Percentiles rank a stretch among this genome's conserved stretches.
phyloP scores from a whole-genome alignment of 805 yeast genomes.

The Metschnikowia koreensis region DNA sequence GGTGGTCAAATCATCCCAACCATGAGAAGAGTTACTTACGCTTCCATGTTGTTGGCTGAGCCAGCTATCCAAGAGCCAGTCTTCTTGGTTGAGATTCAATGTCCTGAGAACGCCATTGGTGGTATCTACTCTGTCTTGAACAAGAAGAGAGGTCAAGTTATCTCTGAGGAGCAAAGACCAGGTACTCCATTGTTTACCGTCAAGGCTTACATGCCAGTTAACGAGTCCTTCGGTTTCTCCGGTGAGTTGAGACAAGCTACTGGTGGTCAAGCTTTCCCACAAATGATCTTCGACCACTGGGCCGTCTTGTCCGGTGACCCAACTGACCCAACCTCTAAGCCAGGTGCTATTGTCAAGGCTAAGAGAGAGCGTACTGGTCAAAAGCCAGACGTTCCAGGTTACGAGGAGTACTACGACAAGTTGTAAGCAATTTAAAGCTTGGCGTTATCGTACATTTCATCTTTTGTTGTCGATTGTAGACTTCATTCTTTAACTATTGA shows the following conservation, averaged over 20 bases:
- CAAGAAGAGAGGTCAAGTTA: slow-evolving; percentile 99
- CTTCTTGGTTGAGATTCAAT: slow-evolving; percentile 98
- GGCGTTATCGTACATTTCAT: slow-evolving; percentile 14
- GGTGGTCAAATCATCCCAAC: slow-evolving; percentile 99
- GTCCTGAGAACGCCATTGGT: slow-evolving; percentile 99
- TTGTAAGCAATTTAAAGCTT: slow-evolving; percentile 46
- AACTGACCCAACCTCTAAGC: slow-evolving; percentile 71
- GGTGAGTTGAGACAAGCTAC: slow-evolving; percentile 99
- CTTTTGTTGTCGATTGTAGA: slow-evolving; percentile 14
- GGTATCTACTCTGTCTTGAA: slow-evolving; percentile 99
- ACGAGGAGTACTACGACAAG: slow-evolving; percentile 98
- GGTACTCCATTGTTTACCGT: slow-evolving; percentile 99
- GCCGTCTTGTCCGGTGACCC: slow-evolving; percentile 88
- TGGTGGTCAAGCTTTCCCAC: slow-evolving; percentile 99
- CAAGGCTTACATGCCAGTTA: slow-evolving; percentile 99
- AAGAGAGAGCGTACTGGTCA: slow-evolving; percentile 94
- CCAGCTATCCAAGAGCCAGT: slow-evolving; percentile 99
- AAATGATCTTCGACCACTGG: slow-evolving; percentile 99
- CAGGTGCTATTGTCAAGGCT: slow-evolving; percentile 56
- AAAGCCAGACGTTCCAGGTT: slow-evolving; percentile 97
- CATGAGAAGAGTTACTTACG: slow-evolving; percentile 99
- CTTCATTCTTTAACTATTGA: slow-evolving; percentile 11
- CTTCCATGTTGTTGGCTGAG: slow-evolving; percentile 96
- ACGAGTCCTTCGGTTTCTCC: slow-evolving; percentile 99
- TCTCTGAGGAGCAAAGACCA: slow-evolving; percentile 99